These are phyloP conservation scores for Paramecium tetraurelia DNA, from an alignment of 73 alveolate species.

Conservation along the genomic window DNA sequence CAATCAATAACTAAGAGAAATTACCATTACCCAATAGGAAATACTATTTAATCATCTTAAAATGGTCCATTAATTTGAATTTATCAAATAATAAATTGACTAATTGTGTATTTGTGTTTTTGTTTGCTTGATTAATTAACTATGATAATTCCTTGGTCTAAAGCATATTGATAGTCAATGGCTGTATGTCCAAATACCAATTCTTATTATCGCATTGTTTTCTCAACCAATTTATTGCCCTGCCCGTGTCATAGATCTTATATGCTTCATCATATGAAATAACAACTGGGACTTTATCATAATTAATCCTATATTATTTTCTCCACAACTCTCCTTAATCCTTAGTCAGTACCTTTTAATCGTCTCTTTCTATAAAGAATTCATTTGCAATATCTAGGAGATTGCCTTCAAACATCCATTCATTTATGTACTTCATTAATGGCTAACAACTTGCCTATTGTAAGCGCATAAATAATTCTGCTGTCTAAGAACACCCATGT, in stretches of 20 bases:
- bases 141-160: background rate
- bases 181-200: conserved; percentile 22
- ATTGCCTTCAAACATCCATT: conserved; percentile 57
- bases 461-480: background rate
- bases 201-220: conserved; percentile 35
- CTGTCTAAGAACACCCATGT: conserved; percentile 52
- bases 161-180: background rate
- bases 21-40: background rate
- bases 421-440: conserved; percentile 41
- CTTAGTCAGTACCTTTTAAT: background rate
- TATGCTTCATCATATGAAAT: conserved; percentile 38
- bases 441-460: conserved; percentile 42
- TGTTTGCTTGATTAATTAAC: background rate
- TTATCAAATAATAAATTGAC: background rate
- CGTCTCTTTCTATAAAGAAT: conserved; percentile 55
- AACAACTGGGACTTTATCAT: conserved; percentile 37
- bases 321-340: conserved; percentile 55
- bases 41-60: background rate
- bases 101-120: background rate
- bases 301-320: conserved; percentile 1
- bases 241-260: conserved; percentile 50
- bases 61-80: background rate
- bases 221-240: conserved; percentile 50
- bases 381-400: conserved; percentile 39
- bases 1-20: background rate